Percentiles rank a stretch among this genome's conserved stretches.
Conservation (phyloP, 192 early-diverging fungal genomes). For the Coemansia erecta region DNA sequence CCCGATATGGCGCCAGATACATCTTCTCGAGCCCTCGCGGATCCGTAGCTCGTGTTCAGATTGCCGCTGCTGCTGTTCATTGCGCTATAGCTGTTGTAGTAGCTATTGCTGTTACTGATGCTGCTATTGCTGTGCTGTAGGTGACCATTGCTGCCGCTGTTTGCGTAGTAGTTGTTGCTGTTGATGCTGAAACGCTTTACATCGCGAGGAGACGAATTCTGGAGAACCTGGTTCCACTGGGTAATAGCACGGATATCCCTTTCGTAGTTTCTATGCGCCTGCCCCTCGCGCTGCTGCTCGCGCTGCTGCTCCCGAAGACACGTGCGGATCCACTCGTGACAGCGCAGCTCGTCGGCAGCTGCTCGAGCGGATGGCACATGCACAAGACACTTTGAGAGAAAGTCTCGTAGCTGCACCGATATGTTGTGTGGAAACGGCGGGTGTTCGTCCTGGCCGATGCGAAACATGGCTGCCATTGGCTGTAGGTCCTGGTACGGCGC, state of each 20-base stretch:
- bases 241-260: constrained; percentile 47
- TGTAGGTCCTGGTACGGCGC: constrained; percentile 70
- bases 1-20: constrained; percentile 44
- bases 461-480: constrained; percentile 68
- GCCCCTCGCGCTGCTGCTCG: constrained; percentile 37
- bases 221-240: constrained; percentile 51
- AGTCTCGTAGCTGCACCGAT: constrained; percentile 61
- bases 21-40: constrained; percentile 37
- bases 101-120: constrained; percentile 10
- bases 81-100: constrained; percentile 20
- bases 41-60: constrained; percentile 42
- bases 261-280: constrained; percentile 40
- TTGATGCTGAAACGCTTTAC: constrained; percentile 44
- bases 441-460: constrained; percentile 71
- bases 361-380: constrained; percentile 69
- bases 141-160: constrained; percentile 6
- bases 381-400: constrained; percentile 75
- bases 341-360: constrained; percentile 65
- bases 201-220: constrained; percentile 53
- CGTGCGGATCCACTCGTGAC: constrained; percentile 51
- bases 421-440: constrained; percentile 68
- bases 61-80: constrained; percentile 30
- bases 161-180: constrained; percentile 10
- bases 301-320: constrained; percentile 38
- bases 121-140: not conserved